Percentiles rank a stretch among this genome's conserved stretches.
phyloP scores from a whole-genome alignment of 345 rosid species.

The Euclidium syriacum region DNA sequence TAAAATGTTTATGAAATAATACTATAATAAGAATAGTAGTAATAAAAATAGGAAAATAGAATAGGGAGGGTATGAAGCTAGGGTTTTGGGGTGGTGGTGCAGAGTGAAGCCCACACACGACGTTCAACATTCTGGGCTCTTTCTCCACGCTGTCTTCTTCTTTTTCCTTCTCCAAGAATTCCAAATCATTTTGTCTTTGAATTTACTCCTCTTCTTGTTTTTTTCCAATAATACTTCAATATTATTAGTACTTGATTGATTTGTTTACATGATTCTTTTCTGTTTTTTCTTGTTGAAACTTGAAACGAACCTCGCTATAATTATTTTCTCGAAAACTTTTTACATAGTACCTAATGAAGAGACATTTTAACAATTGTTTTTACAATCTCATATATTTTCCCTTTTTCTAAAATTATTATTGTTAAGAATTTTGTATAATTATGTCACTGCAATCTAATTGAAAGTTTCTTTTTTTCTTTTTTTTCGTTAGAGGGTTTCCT shows the following conservation, averaged over 20 bases:
- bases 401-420: background rate
- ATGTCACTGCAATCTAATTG: too few species aligned
- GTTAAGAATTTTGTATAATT: too few species aligned
- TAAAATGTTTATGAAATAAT: too few species aligned
- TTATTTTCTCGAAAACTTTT: constrained; percentile 16
- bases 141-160: constrained; percentile 64
- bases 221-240: constrained; percentile 28
- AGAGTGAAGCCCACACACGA: constrained; percentile 61
- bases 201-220: constrained; percentile 53
- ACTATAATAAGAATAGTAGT: too few species aligned
- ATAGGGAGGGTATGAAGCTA: constrained; percentile 30
- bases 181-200: constrained; percentile 98
- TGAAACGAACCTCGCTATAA: constrained; percentile 19
- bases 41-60: constrained; percentile 2
- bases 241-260: constrained; percentile 23
- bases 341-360: constrained; percentile 15
- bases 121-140: constrained; percentile 56
- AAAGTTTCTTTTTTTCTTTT: too few species aligned
- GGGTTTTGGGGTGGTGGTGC: constrained; percentile 31
- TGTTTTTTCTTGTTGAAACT: constrained; percentile 30
- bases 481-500: too few species aligned
- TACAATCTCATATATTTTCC: background rate
- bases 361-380: constrained; percentile 10
- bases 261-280: constrained; percentile 26
- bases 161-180: constrained; percentile 69